Percentiles rank a stretch among this genome's conserved stretches.
These are phyloP conservation scores for Mycena indigotica DNA, from an alignment of 768 basidiomycete species.

Conservation along the genomic window DNA sequence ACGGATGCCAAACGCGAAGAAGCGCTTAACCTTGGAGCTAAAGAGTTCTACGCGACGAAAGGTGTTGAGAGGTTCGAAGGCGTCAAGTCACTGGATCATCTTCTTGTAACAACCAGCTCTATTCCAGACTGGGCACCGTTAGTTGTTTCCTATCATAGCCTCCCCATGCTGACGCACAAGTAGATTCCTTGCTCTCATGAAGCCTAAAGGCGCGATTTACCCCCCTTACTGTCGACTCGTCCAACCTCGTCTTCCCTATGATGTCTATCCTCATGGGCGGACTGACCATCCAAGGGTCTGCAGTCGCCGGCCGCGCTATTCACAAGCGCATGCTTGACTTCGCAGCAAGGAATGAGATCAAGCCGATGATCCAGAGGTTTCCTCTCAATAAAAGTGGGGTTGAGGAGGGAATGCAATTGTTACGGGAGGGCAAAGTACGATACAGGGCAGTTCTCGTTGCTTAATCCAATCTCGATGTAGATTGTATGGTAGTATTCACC, in stretches of 20 bases:
- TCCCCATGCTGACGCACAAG: neutral
- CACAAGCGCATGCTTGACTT: conserved; percentile 33
- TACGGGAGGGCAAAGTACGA: conserved; percentile 2
- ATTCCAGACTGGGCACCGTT: conserved; percentile 12
- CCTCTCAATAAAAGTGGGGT: conserved; percentile 30
- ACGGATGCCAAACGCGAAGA: conserved; percentile 36
- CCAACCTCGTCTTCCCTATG: conserved; percentile 3
- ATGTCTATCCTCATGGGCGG: neutral
- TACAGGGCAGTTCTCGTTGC: conserved; percentile 3
- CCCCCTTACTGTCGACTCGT: conserved; percentile 6
- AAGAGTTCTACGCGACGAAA: conserved; percentile 37
- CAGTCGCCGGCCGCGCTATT: conserved; percentile 6
- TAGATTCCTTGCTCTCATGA: conserved; percentile 13
- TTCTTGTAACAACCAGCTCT: conserved; percentile 31
- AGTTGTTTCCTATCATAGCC: neutral
- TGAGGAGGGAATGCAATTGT: conserved; percentile 1
- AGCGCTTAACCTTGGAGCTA: conserved; percentile 35
- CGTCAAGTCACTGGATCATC: conserved; percentile 17
- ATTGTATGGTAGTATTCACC: too few species aligned
- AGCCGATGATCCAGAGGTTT: conserved; percentile 33
- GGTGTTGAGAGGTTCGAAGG: conserved; percentile 28
- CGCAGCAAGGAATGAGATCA: conserved; percentile 30
- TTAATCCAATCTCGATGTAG: too few species aligned
- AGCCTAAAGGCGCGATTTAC: conserved; percentile 10
- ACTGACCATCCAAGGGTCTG: conserved; percentile 22